Conservation (phyloP, 1,284 basidiomycete species). For the Ganoderma sp. region DNA sequence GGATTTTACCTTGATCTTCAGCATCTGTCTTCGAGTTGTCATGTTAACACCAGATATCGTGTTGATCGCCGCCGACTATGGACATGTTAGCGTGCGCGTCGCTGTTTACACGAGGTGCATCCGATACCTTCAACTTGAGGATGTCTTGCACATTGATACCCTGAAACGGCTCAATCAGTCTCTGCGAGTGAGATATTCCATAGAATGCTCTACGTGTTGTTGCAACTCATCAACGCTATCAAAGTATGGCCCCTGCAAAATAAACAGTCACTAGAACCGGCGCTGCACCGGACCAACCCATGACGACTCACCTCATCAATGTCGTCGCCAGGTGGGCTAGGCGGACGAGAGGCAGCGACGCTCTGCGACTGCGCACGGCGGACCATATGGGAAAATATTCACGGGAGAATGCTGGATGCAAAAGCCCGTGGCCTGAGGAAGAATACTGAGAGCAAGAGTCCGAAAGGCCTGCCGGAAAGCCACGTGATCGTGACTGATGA, state of each 20-base stretch:
- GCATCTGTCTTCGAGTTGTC: conserved; percentile 84
- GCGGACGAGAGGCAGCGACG: conserved; percentile 43
- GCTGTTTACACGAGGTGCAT: neutral
- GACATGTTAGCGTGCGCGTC: conserved; percentile 10
- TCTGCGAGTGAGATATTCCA: neutral
- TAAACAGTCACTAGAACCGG: conserved; percentile 17
- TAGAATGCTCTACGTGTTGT: conserved; percentile 65
- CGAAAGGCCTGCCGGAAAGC: neutral
- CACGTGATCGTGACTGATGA: neutral
- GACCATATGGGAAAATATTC: conserved; percentile 31
- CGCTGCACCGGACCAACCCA: neutral
- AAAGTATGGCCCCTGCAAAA: conserved; percentile 60
- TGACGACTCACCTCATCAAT: conserved; percentile 44
- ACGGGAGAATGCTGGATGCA: too few relatives aligned
- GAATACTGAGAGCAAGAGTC: too few relatives aligned
- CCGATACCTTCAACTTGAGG: conserved; percentile 81
- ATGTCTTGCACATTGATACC: conserved; percentile 96
- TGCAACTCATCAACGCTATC: conserved; percentile 89
- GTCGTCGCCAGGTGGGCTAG: conserved; percentile 49
- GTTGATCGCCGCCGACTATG: conserved; percentile 72
- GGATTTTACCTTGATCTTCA: conserved; percentile 83
- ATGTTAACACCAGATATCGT: conserved; percentile 84
- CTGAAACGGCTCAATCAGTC: conserved; percentile 46
- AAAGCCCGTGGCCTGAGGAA: neutral
- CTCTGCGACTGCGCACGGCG: conserved; percentile 39